Conservation (phyloP, 2,329 filamentous ascomycete species). For the Lachnellula arida region DNA sequence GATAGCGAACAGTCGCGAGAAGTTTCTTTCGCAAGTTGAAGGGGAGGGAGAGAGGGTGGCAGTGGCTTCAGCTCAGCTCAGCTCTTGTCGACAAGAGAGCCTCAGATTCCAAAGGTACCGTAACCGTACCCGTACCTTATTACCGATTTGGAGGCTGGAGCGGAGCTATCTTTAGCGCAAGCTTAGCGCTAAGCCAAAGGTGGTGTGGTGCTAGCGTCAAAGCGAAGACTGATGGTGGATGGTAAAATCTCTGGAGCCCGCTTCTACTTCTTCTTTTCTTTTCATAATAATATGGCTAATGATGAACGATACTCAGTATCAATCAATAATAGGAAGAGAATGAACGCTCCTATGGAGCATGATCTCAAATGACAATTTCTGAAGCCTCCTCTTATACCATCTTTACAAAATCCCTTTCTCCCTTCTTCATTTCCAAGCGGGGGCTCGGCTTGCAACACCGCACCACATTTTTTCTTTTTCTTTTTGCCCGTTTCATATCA, state of each 20-base stretch:
- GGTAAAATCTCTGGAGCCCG: not conserved
- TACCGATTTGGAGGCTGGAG: too few relatives aligned
- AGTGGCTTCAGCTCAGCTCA: too few relatives aligned
- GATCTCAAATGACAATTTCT: conserved; percentile 59
- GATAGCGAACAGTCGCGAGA: not conserved
- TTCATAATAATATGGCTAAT: conserved; percentile 42
- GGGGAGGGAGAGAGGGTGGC: not conserved
- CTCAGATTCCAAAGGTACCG: not conserved
- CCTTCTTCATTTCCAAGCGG: not conserved
- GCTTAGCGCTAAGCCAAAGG: not conserved
- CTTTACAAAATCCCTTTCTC: not conserved
- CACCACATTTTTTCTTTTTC: not conserved
- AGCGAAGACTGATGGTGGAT: not conserved
- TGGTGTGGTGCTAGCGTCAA: not conserved
- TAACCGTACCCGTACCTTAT: not conserved
- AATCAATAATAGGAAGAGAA: conserved; percentile 63
- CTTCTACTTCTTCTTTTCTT: conserved; percentile 17
- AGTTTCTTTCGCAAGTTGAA: not conserved
- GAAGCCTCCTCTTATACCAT: conserved; percentile 43
- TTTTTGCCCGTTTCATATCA: not conserved
- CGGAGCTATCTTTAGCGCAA: too few relatives aligned
- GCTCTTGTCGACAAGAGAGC: not conserved
- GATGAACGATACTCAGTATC: conserved; percentile 54
- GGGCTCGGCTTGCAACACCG: not conserved
- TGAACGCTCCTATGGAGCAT: conserved; percentile 50